Evolutionary conservation across 257 asterid genomes (phyloP), one percentile per base, ranked within the genome.

Genomic region (Petrea volubilis): DNA sequence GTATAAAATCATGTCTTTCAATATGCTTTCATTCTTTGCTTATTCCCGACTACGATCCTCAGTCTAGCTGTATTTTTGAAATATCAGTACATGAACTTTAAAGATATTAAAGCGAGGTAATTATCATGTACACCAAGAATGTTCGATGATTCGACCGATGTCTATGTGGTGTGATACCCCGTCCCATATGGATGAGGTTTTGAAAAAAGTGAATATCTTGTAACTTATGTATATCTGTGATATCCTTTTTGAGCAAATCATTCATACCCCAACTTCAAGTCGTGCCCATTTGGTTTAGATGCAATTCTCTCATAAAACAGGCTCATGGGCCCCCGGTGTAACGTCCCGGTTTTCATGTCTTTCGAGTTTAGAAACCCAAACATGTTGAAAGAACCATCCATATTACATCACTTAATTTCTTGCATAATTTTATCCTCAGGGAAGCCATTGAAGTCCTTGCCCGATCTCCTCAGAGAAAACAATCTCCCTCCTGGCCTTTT

Each of bases 401-500:
- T 27, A 50, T 49, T 27, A 20, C 31, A 18, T 27, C 23, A 29
- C 8, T 4, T 51, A 43, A 59, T 17, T 12, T 23, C 73, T 1
- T 29, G 24, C 47, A 7, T 24, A 14, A 34, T 67, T 25, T 5
- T 33, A 33, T 75, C 60, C 47, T 31, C 88, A 93, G 97, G 98
- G 36, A 93, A 90, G 82, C 96, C 97, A 0, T 8, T 34, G 33
- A 93, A 87, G 64, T 64, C 98, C 5, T 77, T 93, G 70, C 75
- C 91, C 0, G 92, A 88, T 55, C 93, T 93, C 61, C 88, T 93
- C 40, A 83, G 94, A 23, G 98, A 93, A 51, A 60, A 90, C 86
- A 93, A 89, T 72, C 90, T 93, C 33, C 96, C 98, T 15, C 71
- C 84, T 1, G 97, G 98, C 6, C 87, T 93, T n/a, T 93, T 91